A percentile compares a stretch with the other conserved stretches of the same genome.
These are phyloP conservation scores for Adansonia gregorii DNA, from an alignment of 441 rosid species.

Conservation along the genomic window DNA sequence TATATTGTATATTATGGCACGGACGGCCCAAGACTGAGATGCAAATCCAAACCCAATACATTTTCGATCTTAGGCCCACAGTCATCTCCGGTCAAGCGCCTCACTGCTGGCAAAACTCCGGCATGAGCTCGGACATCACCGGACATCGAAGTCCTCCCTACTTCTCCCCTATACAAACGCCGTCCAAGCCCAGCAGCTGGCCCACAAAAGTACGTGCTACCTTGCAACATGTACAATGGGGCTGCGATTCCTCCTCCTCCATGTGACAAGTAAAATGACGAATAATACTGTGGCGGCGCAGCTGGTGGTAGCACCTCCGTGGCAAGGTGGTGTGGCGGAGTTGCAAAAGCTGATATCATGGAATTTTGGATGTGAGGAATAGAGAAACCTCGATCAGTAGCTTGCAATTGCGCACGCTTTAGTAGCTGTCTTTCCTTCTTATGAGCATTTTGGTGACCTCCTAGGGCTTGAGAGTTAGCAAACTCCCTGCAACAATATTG, in stretches of 20 bases:
- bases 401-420: slow-evolving; percentile 52
- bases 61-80: slow-evolving; percentile 35
- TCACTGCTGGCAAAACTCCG: slow-evolving; percentile 37
- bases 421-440: slow-evolving; percentile 65
- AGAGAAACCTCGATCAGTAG: slow-evolving; percentile 33
- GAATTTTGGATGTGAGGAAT: slow-evolving; percentile 37
- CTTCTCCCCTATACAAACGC: slow-evolving; percentile 30
- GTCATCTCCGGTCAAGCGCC: slow-evolving; percentile 37
- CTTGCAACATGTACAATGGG: slow-evolving; percentile 25
- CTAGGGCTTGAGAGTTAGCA: slow-evolving; percentile 65
- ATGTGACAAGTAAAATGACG: slow-evolving; percentile 32
- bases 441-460: slow-evolving; percentile 77
- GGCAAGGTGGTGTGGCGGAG: slow-evolving; percentile 35
- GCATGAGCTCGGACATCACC: slow-evolving; percentile 29
- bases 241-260: slow-evolving; percentile 25
- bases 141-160: slow-evolving; percentile 24
- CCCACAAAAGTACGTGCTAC: slow-evolving; percentile 34
- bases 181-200: slow-evolving; percentile 22
- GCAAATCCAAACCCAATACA: slow-evolving; percentile 64
- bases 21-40: slow-evolving; percentile 55
- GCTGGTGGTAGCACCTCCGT: slow-evolving; percentile 22
- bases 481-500: slow-evolving; percentile 62
- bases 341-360: slow-evolving; percentile 38
- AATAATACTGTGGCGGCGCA: slow-evolving; percentile 12
- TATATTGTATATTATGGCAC: slow-evolving; percentile 24